Evolutionary conservation across 257 asterid species (phyloP).

Genomic region (Scutellaria barbata): DNA sequence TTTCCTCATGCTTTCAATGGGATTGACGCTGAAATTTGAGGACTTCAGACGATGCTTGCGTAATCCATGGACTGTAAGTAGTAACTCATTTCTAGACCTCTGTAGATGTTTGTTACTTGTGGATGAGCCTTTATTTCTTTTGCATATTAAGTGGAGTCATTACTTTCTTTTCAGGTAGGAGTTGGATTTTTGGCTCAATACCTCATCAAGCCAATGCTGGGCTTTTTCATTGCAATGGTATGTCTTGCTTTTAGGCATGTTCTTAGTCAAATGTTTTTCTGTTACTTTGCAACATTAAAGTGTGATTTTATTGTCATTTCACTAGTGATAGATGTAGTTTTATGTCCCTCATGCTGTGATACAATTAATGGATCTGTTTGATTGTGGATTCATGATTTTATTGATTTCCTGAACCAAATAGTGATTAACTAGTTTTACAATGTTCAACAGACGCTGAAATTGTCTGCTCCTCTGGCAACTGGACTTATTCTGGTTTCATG

Average conservation of each 20-base stretch:
- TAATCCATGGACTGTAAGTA: constrained; percentile 96
- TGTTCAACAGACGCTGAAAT: constrained; percentile 65
- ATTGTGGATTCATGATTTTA: constrained; percentile 32
- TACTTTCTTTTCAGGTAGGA: constrained; percentile 69
- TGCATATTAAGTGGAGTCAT: constrained; percentile 20
- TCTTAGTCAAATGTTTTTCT: not conserved
- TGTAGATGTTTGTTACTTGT: constrained; percentile 3
- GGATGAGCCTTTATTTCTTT: constrained; percentile 31
- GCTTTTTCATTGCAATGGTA: constrained; percentile 86
- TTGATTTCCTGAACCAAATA: constrained; percentile 34
- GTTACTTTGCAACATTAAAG: constrained; percentile 10
- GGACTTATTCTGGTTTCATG: constrained; percentile 98
- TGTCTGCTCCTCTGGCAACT: constrained; percentile 98
- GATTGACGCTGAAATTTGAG: constrained; percentile 89
- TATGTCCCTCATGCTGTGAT: constrained; percentile 3
- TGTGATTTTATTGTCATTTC: constrained; percentile 4
- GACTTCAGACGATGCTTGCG: constrained; percentile 91
- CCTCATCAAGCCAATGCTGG: constrained; percentile 85
- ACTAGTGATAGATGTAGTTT: not conserved
- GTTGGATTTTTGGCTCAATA: constrained; percentile 94
- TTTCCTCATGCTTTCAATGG: constrained; percentile 99
- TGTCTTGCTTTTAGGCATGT: constrained; percentile 28
- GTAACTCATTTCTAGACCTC: constrained; percentile 32
- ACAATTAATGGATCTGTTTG: constrained; percentile 11
- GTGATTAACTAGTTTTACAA: constrained; percentile 30